Conservation (phyloP, 371 early-diverging fungal genomes). For the Saksenaea vasiformis region DNA sequence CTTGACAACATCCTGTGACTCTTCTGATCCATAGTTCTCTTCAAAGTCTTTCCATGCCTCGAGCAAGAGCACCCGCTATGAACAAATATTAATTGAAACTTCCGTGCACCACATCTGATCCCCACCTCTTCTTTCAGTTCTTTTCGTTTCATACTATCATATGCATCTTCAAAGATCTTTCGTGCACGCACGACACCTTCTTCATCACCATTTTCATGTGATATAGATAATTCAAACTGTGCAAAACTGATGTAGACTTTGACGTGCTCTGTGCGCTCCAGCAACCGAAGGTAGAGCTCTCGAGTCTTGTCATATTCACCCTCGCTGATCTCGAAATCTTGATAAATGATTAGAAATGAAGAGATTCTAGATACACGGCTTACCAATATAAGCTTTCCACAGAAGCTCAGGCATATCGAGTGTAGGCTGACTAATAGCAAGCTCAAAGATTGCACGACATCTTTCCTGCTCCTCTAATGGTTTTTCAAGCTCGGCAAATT, state of each 20-base stretch:
- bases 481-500: slow-evolving; percentile 89
- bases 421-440: slow-evolving; percentile 84
- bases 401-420: slow-evolving; percentile 96
- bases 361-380: not conserved
- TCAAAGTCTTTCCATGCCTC: slow-evolving; percentile 95
- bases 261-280: slow-evolving; percentile 89
- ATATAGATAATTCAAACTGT: slow-evolving; percentile 79
- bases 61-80: slow-evolving; percentile 78
- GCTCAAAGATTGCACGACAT: slow-evolving; percentile 84
- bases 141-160: slow-evolving; percentile 67
- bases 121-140: slow-evolving; percentile 72
- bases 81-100: slow-evolving; percentile 5
- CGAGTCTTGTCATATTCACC: slow-evolving; percentile 81
- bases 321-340: slow-evolving; percentile 88
- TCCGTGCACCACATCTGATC: not conserved
- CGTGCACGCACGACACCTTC: slow-evolving; percentile 63
- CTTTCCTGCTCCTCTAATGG: slow-evolving; percentile 89
- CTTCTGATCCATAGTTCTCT: slow-evolving; percentile 61
- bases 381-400: slow-evolving; percentile 94
- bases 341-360: not conserved
- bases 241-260: slow-evolving; percentile 98
- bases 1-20: slow-evolving; percentile 61
- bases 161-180: slow-evolving; percentile 74
- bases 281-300: slow-evolving; percentile 79
- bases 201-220: slow-evolving; percentile 48